A percentile compares a stretch with the other conserved stretches of the same genome.
Evolutionary conservation across 257 asterid species (phyloP).

Genomic region (Schizonepeta tenuifolia): DNA sequence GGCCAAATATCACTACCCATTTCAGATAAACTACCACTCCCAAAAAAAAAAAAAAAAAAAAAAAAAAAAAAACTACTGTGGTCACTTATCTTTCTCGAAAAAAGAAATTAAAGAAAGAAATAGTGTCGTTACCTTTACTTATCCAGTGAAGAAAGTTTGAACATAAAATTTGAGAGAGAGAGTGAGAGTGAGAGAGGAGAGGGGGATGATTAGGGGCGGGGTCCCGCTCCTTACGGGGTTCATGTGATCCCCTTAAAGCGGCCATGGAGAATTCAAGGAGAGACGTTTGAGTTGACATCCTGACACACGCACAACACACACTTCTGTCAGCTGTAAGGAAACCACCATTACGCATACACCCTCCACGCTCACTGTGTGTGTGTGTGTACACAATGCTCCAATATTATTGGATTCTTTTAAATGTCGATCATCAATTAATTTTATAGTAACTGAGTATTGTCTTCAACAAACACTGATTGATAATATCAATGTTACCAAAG

Average conservation of each 20-base stretch:
- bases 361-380: not conserved
- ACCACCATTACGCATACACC: slow-evolving; percentile 3
- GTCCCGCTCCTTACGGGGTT: slow-evolving; percentile 35
- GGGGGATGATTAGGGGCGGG: slow-evolving; percentile 1
- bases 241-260: slow-evolving; percentile 42
- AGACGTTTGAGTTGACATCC: slow-evolving; percentile 48
- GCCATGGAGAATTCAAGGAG: slow-evolving; percentile 36
- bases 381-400: not conserved
- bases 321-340: slow-evolving; percentile 47
- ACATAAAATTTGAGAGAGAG: not conserved
- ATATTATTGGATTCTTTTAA: not conserved
- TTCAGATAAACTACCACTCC: too few species aligned
- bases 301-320: slow-evolving; percentile 32
- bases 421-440: too few species aligned
- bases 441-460: too few species aligned
- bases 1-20: too few species aligned
- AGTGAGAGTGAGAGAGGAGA: slow-evolving; percentile 3
- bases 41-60: too few species aligned
- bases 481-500: too few species aligned
- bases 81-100: too few species aligned
- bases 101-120: too few species aligned
- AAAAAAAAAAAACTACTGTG: too few species aligned
- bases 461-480: too few species aligned
- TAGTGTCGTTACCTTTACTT: too few species aligned
- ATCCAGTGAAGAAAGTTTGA: not conserved